These are phyloP conservation scores for Exophiala xenobiotica DNA, from an alignment of 2,329 filamentous ascomycete genomes.

Conservation along the genomic window DNA sequence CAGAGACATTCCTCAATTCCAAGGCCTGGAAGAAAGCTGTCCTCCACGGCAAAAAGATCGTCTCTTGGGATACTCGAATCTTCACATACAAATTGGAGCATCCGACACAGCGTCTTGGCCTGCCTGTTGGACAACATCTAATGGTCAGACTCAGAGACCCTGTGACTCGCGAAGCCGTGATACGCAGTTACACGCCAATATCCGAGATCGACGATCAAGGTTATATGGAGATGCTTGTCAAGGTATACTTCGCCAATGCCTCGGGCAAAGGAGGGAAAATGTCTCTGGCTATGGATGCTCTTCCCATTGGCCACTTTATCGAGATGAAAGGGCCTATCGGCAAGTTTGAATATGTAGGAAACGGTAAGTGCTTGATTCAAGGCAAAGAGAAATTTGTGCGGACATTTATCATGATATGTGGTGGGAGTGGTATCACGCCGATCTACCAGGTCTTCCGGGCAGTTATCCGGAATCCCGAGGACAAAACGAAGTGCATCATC, in stretches of 20 bases:
- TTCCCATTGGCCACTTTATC: conserved; percentile 70
- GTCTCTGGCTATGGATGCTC: conserved; percentile 72
- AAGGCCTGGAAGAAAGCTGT: conserved; percentile 72
- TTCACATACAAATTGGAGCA: conserved; percentile 80
- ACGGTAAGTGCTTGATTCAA: conserved; percentile 63
- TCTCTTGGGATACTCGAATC: conserved; percentile 76
- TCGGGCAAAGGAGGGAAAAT: conserved; percentile 69
- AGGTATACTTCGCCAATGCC: conserved; percentile 69
- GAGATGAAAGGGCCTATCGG: conserved; percentile 89
- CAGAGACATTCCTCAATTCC: conserved; percentile 67
- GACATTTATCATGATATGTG: conserved; percentile 82
- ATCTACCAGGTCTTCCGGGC: conserved; percentile 80
- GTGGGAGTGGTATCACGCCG: conserved; percentile 87
- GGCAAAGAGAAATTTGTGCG: conserved; percentile 58
- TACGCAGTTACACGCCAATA: conserved; percentile 83
- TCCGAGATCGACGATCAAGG: conserved; percentile 64
- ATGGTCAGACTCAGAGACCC: conserved; percentile 79
- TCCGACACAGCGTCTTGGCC: conserved; percentile 65
- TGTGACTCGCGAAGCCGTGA: conserved; percentile 67
- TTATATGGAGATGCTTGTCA: conserved; percentile 72
- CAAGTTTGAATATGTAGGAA: conserved; percentile 75
- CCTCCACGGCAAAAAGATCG: conserved; percentile 64
- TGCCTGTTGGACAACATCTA: conserved; percentile 82
- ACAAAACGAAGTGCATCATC: conserved; percentile 68
- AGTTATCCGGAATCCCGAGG: conserved; percentile 63